Evolutionary conservation across 495 filamentous ascomycete genomes (phyloP), one percentile per base, ranked within the genome.

Genomic region (Penicillium maclennaniae): DNA sequence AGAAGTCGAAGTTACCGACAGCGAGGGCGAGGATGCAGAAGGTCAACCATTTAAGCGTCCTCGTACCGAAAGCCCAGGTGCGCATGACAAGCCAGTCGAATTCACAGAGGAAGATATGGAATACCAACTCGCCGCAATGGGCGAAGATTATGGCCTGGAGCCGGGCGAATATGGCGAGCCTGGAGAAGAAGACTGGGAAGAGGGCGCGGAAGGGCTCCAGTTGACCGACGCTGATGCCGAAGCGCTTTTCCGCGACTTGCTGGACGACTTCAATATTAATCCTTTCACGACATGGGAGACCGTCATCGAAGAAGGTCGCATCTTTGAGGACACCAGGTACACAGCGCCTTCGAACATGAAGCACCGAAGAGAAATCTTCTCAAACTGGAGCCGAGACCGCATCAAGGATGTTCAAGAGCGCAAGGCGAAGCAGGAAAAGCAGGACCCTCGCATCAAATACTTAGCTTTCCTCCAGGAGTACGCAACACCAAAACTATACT

Each of bases 61-160:
- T 54, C 81, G 79, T 38, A 88, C 81, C 14, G 83, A 85, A 54
- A 81, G 82, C 1, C 72, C 69, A 38, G 46, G 58, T 6, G 73
- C 73, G 16, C 75, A 84, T 38, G 70, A 78, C 21, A 75, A 81
- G 21, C 85, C 88, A 0, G 65, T 95, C 38, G 93, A 98, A 58
- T 97, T 97, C 62, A 88, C 89, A 23, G 93, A 97, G 65, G 92
- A 92, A 40, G 95, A 98, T 64, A 92, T 98, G 54, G 91, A 88
- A 28, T 92, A 87, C 58, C 93, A 98, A 64, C 77, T 98, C 8
- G 87, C 87, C 14, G 83, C 84, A 9, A 95, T 97, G 90, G 87
- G 84, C 40, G 80, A 89, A 56, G 83, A 89, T 9, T 89, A 92
- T 57, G 87, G 80, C 1, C 72, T 84, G 12, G 83, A 86, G 41